Conservation (phyloP, 2,329 filamentous ascomycete genomes). For the Neophaeococcomyces mojaviensis region DNA sequence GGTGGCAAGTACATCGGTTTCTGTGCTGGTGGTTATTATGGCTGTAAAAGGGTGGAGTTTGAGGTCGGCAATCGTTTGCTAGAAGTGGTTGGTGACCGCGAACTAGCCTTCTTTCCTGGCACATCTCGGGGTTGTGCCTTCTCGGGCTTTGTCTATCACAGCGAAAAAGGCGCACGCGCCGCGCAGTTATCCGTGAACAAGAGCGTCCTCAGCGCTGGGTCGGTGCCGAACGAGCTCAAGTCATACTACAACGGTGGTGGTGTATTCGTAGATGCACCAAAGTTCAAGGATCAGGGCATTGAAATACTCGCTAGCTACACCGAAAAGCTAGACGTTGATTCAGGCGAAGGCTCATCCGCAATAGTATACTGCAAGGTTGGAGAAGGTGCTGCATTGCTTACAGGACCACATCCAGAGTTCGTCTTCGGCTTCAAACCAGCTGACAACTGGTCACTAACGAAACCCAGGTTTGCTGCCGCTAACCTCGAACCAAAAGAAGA, state of each 20-base stretch:
- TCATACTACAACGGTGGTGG: slow-evolving; percentile 94
- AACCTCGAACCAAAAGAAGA: slow-evolving; percentile 62
- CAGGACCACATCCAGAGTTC: slow-evolving; percentile 88
- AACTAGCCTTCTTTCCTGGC: slow-evolving; percentile 82
- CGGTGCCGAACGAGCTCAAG: slow-evolving; percentile 55
- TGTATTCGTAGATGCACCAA: slow-evolving; percentile 74
- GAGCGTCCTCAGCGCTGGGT: slow-evolving; percentile 46
- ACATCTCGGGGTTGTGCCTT: slow-evolving; percentile 81
- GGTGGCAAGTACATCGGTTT: slow-evolving; percentile 85
- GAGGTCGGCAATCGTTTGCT: slow-evolving; percentile 74
- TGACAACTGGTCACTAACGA: slow-evolving; percentile 23
- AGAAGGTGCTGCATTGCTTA: slow-evolving; percentile 69
- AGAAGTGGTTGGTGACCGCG: slow-evolving; percentile 77
- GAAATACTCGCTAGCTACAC: slow-evolving; percentile 76
- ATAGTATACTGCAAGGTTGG: slow-evolving; percentile 78
- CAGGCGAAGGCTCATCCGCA: slow-evolving; percentile 66
- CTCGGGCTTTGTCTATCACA: slow-evolving; percentile 80
- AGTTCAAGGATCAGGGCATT: slow-evolving; percentile 55
- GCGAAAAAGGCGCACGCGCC: slow-evolving; percentile 73
- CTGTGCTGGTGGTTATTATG: slow-evolving; percentile 93
- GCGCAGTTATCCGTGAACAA: slow-evolving; percentile 59
- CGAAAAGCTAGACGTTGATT: slow-evolving; percentile 66
- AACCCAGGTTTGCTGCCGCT: slow-evolving; percentile 64
- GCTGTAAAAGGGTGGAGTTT: slow-evolving; percentile 73
- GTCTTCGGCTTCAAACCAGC: slow-evolving; percentile 25